These are phyloP conservation scores for Scheffersomyces lignicola DNA, from an alignment of 1,139 yeast species.

Conservation along the genomic window DNA sequence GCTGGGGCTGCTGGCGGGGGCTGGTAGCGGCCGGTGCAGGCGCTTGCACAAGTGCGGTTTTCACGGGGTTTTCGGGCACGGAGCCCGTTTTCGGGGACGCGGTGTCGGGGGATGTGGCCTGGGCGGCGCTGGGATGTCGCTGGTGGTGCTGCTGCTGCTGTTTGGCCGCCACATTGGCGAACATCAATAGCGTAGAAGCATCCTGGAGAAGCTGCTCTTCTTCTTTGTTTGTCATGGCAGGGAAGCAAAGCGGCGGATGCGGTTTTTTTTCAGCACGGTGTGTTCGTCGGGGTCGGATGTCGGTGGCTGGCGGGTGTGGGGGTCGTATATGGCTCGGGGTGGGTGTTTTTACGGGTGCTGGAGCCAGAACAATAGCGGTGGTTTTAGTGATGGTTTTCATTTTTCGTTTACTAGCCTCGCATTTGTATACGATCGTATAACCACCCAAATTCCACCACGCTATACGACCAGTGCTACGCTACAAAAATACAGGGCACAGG, in stretches of 20 bases:
- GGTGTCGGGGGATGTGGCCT: slow-evolving; percentile 7
- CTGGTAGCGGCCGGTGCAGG: slow-evolving; percentile 4
- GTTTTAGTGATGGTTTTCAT: too few relatives aligned
- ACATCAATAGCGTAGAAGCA: slow-evolving; percentile 66
- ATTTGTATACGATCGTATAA: too few relatives aligned
- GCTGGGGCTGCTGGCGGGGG: slow-evolving; percentile 7
- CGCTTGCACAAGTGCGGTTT: neutral
- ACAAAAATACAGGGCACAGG: too few relatives aligned
- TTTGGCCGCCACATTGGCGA: slow-evolving; percentile 57
- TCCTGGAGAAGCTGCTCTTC: slow-evolving; percentile 53
- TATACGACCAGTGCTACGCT: too few relatives aligned
- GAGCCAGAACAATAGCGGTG: too few relatives aligned
- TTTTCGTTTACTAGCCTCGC: too few relatives aligned
- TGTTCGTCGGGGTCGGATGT: too few relatives aligned
- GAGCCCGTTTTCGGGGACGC: slow-evolving; percentile 6
- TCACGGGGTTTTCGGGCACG: slow-evolving; percentile 1
- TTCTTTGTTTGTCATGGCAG: slow-evolving; percentile 15
- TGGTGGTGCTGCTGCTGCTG: slow-evolving; percentile 38
- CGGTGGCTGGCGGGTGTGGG: too few relatives aligned
- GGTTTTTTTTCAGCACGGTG: too few relatives aligned
- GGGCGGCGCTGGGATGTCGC: slow-evolving; percentile 6
- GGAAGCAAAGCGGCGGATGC: too few relatives aligned
- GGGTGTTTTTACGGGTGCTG: slow-evolving; percentile 4
- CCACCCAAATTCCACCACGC: too few relatives aligned
- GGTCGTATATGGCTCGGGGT: too few relatives aligned